Evolutionary conservation across 1,139 yeast genomes (phyloP), one percentile per base, ranked within the genome.

Genomic region (Candida pseudoviswanathii): DNA sequence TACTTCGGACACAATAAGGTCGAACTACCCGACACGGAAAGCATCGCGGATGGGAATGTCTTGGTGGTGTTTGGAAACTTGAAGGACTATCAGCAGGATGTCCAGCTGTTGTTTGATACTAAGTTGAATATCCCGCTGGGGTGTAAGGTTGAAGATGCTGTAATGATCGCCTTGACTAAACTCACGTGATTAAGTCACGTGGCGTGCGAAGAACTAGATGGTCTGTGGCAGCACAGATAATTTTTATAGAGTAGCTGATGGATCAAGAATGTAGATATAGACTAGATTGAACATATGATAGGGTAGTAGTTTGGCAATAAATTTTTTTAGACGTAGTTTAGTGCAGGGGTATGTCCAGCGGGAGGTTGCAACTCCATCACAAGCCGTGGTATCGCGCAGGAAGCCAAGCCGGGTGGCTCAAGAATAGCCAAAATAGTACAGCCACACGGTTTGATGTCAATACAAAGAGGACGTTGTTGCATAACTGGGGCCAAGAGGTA

Each of bases 61-160:
- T 70, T 89, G 49, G 59, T 87, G 31, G 78, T 89, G 2, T 75
- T 84, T 49, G 89, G 92, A 5, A 83, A 81, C 56, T 84, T 86
- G 79, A 67, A 67, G 21, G 89, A 85, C 55, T 65, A 85, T 10
- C 74, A 75, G 47, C 59, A 58, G 21, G 73, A 67, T 40, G 80
- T 86, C 1, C 69, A 75, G 29, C 84, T 83, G 54, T 76, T 90
- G 71, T 87, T 90, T 63, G 96, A 89, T 63, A 85, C 86, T 5
- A 74, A 76, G 47, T 54, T 86, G 36, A 63, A 63, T 6, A 73
- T 86, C 11, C 85, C 88, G 1, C 63, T 70, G 0, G 83, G 86
- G 0, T 74, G 81, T 1, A 77, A 88, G 49, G 74, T 85, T 2
- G 96, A 89, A 60, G 96, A 89, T 64, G 87, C 85, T 1, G 75